These are phyloP conservation scores for Colletotrichum melonis DNA, from an alignment of 2,329 filamentous ascomycete species.

Conservation along the genomic window DNA sequence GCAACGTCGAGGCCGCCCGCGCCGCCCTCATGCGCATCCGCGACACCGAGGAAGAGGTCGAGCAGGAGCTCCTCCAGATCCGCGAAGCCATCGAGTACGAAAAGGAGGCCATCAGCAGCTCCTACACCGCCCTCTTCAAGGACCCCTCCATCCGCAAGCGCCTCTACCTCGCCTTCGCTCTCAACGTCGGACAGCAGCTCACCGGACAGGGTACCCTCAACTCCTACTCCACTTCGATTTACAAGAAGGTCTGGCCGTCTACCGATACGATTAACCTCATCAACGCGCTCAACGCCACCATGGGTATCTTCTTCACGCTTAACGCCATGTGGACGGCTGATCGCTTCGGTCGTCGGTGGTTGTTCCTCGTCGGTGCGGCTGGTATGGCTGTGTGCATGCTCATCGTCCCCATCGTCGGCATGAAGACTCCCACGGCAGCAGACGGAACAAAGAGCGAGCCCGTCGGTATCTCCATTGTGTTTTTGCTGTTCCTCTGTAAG, in stretches of 20 bases:
- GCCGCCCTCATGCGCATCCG: conserved; percentile 69
- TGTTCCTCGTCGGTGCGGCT: conserved; percentile 75
- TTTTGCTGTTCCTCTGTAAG: conserved; percentile 74
- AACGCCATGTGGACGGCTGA: conserved; percentile 81
- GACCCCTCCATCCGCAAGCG: conserved; percentile 76
- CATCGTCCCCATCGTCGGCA: conserved; percentile 61
- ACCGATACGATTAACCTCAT: conserved; percentile 74
- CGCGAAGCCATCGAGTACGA: conserved; percentile 78
- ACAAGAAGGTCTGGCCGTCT: conserved; percentile 75
- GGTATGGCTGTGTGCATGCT: conserved; percentile 80
- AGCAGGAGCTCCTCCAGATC: conserved; percentile 73
- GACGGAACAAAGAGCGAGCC: conserved; percentile 65
- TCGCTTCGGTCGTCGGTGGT: conserved; percentile 76
- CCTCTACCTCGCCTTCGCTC: conserved; percentile 70
- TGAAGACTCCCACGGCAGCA: conserved; percentile 63
- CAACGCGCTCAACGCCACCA: conserved; percentile 80
- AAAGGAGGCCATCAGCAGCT: conserved; percentile 72
- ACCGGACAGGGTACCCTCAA: conserved; percentile 80
- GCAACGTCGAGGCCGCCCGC: conserved; percentile 70
- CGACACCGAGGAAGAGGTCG: conserved; percentile 72
- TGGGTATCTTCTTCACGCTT: conserved; percentile 78
- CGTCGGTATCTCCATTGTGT: conserved; percentile 76
- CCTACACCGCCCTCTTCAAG: conserved; percentile 76
- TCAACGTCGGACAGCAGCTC: conserved; percentile 79
- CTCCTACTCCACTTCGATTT: conserved; percentile 79